Evolutionary conservation across 2,329 filamentous ascomycete genomes (phyloP).

Genomic region (Sphaerostilbella broomeana): DNA sequence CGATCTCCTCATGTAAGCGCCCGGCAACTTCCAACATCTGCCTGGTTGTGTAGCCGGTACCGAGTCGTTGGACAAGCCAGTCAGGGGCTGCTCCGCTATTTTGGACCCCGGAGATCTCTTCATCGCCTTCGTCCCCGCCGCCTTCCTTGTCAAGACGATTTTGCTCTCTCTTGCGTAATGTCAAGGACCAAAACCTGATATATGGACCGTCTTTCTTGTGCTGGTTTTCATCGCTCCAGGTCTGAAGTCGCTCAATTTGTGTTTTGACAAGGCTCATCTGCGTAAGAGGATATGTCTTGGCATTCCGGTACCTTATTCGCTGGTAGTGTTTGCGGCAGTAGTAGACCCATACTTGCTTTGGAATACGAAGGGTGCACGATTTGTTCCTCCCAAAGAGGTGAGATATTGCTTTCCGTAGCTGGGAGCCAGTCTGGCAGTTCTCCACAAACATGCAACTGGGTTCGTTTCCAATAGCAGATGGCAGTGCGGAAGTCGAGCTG

Average conservation of each 20-base stretch:
- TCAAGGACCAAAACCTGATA: conserved; percentile 50
- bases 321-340: conserved; percentile 82
- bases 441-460: conserved; percentile 48
- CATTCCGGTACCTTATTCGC: conserved; percentile 62
- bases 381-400: conserved; percentile 84
- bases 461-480: conserved; percentile 1
- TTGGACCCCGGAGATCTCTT: conserved; percentile 22
- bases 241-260: conserved; percentile 56
- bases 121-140: conserved; percentile 26
- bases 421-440: conserved; percentile 53
- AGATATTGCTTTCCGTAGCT: conserved; percentile 67
- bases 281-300: conserved; percentile 50
- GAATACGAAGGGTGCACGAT: conserved; percentile 63
- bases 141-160: conserved; percentile 40
- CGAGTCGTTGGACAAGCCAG: conserved; percentile 43
- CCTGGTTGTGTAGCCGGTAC: conserved; percentile 40
- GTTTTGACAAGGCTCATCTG: conserved; percentile 59
- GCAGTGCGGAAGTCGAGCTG: not conserved
- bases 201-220: conserved; percentile 23
- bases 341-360: conserved; percentile 63
- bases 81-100: conserved; percentile 38
- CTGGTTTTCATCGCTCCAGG: conserved; percentile 52
- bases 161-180: conserved; percentile 58
- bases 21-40: conserved; percentile 43
- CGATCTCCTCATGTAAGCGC: conserved; percentile 40